Base-by-base conservation (phyloP, 2,329 filamentous ascomycete species). In the Penicillium frequentans region DNA sequence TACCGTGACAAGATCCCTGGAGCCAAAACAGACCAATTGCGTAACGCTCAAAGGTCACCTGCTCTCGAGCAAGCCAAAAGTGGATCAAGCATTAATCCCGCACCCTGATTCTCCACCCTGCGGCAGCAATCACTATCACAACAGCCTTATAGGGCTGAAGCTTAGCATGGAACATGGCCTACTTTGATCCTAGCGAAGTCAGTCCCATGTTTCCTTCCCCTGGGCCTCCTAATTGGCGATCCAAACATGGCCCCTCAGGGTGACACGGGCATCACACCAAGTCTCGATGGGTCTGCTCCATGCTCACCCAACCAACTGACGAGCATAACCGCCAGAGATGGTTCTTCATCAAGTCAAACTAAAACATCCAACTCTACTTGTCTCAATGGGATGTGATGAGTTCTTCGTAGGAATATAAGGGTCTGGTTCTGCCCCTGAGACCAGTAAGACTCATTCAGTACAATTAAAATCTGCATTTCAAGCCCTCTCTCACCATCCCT, bases 81-180 rank as follows among this genome's bases (percentile, higher is more conserved):
- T 47, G 26, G 45, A 33, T 29, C 45, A 24, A 16, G 11, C 23
- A 29, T 29, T 47, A 27, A 29, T 47, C 27, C 23, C 27, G 10
- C 23, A 27, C 24, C 10, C 16, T 5, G 10, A 14, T 53, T 47
- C 46, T 52, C 56, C 56, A 58, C 52, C 16, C 51, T 58, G 51
- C 56, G 45, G 24, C 42, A 31, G 31, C 23, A 19, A 46, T 54
- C 56, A 58, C 56, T 52, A 21, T 54, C 42, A 51, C 52, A 54
- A 29, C 13, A 52, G 56, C 56, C 51, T 48, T 58, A 37, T 58
- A 58, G 56, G 56, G 56, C 56, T 58, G 56, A 58, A 51, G 48
- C 51, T 54, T 50, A 54, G 43, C 48, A 35, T 31, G 33, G 26
- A n/a, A 31, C 45, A 39, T 21, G 29, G 31, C 3, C n/a, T 37